phyloP scores from a whole-genome alignment of 352 stramenopile species.

The Phytopythium ostracodes region DNA sequence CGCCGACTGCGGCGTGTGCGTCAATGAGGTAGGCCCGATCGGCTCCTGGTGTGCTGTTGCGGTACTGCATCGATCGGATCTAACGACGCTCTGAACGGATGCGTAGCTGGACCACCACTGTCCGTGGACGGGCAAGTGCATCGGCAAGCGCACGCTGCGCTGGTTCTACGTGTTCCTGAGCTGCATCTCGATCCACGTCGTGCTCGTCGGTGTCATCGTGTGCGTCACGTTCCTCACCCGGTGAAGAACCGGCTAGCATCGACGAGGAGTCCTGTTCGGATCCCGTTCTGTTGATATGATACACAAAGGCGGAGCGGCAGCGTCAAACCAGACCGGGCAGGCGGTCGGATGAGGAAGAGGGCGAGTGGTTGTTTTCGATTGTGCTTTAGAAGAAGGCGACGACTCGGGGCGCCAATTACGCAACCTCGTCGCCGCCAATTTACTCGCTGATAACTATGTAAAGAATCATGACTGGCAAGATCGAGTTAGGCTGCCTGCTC shows the following conservation, averaged over 20 bases:
- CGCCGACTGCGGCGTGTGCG: slow-evolving; percentile 73
- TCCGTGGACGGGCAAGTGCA: slow-evolving; percentile 90
- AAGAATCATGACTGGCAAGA: not conserved
- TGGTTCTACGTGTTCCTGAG: slow-evolving; percentile 83
- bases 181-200: slow-evolving; percentile 61
- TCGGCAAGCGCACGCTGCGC: slow-evolving; percentile 74
- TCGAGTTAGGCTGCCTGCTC: not conserved
- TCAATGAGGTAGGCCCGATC: slow-evolving; percentile 38
- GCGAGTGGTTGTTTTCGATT: too few relatives aligned
- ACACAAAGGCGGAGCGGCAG: too few relatives aligned
- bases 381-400: too few relatives aligned
- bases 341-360: not conserved
- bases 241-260: slow-evolving; percentile 4
- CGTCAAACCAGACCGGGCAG: too few relatives aligned
- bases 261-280: not conserved
- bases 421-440: not conserved
- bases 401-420: too few relatives aligned
- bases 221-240: slow-evolving; percentile 29
- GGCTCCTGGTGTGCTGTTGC: not conserved
- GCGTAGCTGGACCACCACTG: slow-evolving; percentile 89
- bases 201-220: slow-evolving; percentile 41
- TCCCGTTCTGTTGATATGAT: too few relatives aligned
- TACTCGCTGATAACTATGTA: not conserved
- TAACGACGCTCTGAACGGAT: slow-evolving; percentile 3
- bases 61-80: not conserved